Conservation (phyloP, 2,329 filamentous ascomycete genomes). For the Stachybotrys chartarum region DNA sequence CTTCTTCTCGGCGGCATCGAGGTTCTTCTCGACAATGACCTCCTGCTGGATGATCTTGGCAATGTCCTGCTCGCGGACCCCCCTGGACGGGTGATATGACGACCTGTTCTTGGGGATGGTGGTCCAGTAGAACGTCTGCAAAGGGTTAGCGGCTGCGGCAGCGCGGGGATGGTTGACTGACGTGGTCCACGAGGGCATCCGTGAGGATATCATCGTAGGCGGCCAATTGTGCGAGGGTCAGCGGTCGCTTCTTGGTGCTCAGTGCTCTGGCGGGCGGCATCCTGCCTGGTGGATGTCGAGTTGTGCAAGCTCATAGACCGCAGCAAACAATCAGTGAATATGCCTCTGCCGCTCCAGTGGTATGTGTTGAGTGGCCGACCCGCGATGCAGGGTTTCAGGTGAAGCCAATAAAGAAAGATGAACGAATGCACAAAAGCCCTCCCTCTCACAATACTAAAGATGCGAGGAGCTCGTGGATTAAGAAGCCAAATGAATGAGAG, state of each 20-base stretch:
- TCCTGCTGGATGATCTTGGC: slow-evolving; percentile 54
- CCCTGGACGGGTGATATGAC: slow-evolving; percentile 78
- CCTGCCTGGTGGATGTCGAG: not conserved
- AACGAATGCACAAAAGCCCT: not conserved
- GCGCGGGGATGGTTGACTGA: slow-evolving; percentile 39
- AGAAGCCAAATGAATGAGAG: not conserved
- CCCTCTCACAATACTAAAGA: not conserved
- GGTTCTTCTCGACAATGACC: slow-evolving; percentile 68
- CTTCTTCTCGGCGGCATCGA: slow-evolving; percentile 61
- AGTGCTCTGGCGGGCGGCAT: slow-evolving; percentile 30
- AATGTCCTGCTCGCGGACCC: slow-evolving; percentile 60
- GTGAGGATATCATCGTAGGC: slow-evolving; percentile 95
- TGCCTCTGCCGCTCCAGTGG: not conserved
- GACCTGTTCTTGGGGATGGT: slow-evolving; percentile 89
- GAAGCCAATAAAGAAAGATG: not conserved
- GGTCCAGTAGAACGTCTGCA: slow-evolving; percentile 90
- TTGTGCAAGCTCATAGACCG: not conserved
- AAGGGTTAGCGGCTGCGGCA: slow-evolving; percentile 13
- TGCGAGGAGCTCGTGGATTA: not conserved
- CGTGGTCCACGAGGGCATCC: slow-evolving; percentile 90
- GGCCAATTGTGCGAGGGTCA: slow-evolving; percentile 82
- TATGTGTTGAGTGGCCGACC: not conserved
- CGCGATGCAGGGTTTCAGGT: not conserved
- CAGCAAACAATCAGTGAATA: not conserved
- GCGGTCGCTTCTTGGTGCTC: slow-evolving; percentile 54